These are phyloP conservation scores for Suhomyces atakaporum DNA, from an alignment of 1,139 yeast genomes.

Conservation along the genomic window DNA sequence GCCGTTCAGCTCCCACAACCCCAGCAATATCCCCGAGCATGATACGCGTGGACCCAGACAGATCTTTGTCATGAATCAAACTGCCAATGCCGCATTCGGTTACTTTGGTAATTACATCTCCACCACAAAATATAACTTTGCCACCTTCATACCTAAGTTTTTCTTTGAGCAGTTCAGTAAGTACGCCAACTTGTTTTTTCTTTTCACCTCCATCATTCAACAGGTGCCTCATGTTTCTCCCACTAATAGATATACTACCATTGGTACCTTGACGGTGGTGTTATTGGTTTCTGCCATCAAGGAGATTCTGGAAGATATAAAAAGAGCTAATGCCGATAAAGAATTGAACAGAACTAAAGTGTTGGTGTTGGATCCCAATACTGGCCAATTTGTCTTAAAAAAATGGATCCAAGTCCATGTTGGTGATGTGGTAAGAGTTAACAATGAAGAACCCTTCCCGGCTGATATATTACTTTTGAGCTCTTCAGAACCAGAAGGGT, in stretches of 20 bases:
- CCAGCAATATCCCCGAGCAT: constrained; percentile 6
- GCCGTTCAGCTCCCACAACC: constrained; percentile 18
- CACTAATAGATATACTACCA: constrained; percentile 92
- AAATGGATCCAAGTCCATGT: constrained; percentile 89
- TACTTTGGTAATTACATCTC: constrained; percentile 86
- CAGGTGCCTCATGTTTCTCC: constrained; percentile 98
- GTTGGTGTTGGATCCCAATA: constrained; percentile 60
- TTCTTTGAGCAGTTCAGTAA: constrained; percentile 95
- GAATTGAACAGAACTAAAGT: constrained; percentile 83
- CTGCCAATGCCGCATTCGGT: constrained; percentile 54
- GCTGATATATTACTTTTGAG: constrained; percentile 85
- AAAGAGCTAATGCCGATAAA: constrained; percentile 84
- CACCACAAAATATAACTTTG: constrained; percentile 94
- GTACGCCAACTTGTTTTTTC: constrained; percentile 91
- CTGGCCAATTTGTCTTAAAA: constrained; percentile 62
- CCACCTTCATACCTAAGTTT: constrained; percentile 93
- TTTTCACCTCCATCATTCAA: constrained; percentile 90
- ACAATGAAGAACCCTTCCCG: constrained; percentile 89
- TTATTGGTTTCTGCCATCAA: constrained; percentile 88
- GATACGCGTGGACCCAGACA: constrained; percentile 55
- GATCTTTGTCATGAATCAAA: constrained; percentile 64
- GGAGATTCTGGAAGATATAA: constrained; percentile 87
- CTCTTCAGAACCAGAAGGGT: constrained; percentile 97
- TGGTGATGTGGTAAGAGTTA: constrained; percentile 86
- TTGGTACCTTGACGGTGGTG: constrained; percentile 85